Evolutionary conservation across 2,329 filamentous ascomycete genomes (phyloP).

Genomic region (Periconia digitata): DNA sequence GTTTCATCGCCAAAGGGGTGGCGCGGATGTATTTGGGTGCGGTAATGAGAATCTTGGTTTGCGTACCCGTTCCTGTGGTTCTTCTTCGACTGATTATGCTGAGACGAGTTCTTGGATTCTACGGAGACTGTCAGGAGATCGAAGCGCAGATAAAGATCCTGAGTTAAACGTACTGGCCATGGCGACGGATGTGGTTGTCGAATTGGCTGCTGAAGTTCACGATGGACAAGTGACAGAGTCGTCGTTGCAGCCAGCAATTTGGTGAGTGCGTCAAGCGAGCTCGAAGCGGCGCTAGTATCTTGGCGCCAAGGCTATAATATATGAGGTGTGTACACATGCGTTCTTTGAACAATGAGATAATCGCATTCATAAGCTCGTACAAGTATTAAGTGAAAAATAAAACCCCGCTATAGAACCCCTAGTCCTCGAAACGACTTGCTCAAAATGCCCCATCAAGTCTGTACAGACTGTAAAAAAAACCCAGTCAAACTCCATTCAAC

Average conservation of each 20-base stretch:
- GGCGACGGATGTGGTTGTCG: slow-evolving; percentile 52
- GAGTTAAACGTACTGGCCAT: slow-evolving; percentile 67
- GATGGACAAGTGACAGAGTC: slow-evolving; percentile 17
- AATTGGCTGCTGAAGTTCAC: slow-evolving; percentile 32
- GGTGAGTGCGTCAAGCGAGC: slow-evolving; percentile 4
- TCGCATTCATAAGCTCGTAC: not conserved
- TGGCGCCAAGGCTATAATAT: not conserved
- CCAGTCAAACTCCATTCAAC: slow-evolving; percentile 1
- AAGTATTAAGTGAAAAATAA: too few species aligned
- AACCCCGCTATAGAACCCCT: too few species aligned
- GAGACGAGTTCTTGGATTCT: slow-evolving; percentile 99
- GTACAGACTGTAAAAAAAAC: slow-evolving; percentile 1
- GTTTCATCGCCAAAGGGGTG: not conserved
- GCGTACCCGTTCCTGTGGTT: slow-evolving; percentile 98
- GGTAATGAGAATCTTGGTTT: slow-evolving; percentile 9
- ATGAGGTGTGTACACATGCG: not conserved
- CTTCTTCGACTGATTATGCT: slow-evolving; percentile 98
- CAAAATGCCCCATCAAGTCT: not conserved
- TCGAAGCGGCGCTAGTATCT: not conserved
- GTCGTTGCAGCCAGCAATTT: slow-evolving; percentile 12
- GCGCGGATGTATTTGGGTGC: not conserved
- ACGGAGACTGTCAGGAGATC: slow-evolving; percentile 23
- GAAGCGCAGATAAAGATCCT: not conserved
- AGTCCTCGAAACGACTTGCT: not conserved
- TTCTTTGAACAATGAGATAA: not conserved